These are phyloP conservation scores for Prototheca wickerhamii DNA, from an alignment of 163 green algal genomes.

Conservation along the genomic window DNA sequence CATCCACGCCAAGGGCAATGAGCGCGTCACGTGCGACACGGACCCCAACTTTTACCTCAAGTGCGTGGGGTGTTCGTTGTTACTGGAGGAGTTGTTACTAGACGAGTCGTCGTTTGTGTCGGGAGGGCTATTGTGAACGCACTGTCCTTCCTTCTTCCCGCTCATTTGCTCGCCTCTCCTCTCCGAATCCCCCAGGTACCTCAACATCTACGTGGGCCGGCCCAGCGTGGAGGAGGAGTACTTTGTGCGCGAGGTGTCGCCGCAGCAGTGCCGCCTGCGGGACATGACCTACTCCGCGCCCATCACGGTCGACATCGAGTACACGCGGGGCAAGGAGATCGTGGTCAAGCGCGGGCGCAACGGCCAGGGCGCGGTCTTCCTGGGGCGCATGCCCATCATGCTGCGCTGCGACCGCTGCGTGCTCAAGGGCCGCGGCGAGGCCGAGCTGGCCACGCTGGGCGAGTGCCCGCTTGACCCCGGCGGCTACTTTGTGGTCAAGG, in stretches of 20 bases:
- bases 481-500: slow-evolving; percentile 95
- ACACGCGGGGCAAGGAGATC: slow-evolving; percentile 88
- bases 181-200: slow-evolving; percentile 70
- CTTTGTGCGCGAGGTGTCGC: slow-evolving; percentile 73
- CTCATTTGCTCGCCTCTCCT: not conserved
- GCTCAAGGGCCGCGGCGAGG: slow-evolving; percentile 73
- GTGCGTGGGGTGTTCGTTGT: slow-evolving; percentile 24
- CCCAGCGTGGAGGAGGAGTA: slow-evolving; percentile 89
- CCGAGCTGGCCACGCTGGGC: slow-evolving; percentile 73
- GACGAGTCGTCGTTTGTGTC: no score
- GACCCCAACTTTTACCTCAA: slow-evolving; percentile 97
- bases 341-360: slow-evolving; percentile 58
- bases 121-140: no score
- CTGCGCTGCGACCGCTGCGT: slow-evolving; percentile 83
- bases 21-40: slow-evolving; percentile 85
- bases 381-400: slow-evolving; percentile 96
- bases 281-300: slow-evolving; percentile 98
- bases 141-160: no score
- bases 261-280: slow-evolving; percentile 91
- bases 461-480: slow-evolving; percentile 97
- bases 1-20: slow-evolving; percentile 85
- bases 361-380: slow-evolving; percentile 66
- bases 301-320: slow-evolving; percentile 96
- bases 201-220: slow-evolving; percentile 88
- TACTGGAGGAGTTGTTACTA: not conserved